Conservation (phyloP, 169 alveolate genomes). For the Amoebophrya sp. region DNA sequence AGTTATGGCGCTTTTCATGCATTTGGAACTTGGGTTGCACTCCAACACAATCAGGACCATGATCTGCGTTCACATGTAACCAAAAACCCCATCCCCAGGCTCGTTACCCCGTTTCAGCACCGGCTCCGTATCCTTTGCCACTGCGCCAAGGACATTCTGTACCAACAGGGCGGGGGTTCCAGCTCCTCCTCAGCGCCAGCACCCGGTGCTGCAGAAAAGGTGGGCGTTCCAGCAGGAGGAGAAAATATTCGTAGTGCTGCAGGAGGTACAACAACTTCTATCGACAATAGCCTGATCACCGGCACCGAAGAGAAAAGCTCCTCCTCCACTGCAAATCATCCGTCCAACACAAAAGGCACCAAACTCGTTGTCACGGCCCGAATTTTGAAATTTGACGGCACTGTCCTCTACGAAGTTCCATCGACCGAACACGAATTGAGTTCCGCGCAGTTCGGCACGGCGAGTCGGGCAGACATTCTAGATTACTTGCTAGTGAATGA, state of each 20-base stretch:
- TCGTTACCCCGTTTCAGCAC: conserved; percentile 3
- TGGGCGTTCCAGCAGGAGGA: not conserved
- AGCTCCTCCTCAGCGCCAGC: not conserved
- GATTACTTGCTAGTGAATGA: not conserved
- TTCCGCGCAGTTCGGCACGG: not conserved
- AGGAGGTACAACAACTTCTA: too few species aligned
- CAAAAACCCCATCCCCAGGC: not conserved
- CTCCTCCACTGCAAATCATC: too few species aligned
- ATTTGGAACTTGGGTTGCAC: too few species aligned
- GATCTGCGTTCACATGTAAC: too few species aligned
- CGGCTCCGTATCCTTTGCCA: not conserved
- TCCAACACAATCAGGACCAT: too few species aligned
- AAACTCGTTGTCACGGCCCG: not conserved
- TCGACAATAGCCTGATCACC: too few species aligned
- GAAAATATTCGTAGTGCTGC: too few species aligned
- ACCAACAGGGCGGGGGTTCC: not conserved
- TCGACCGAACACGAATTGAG: not conserved
- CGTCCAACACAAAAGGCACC: too few species aligned
- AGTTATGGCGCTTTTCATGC: too few species aligned
- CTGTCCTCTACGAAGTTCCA: not conserved
- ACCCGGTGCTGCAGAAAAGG: not conserved
- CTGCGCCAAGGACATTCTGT: conserved; percentile 11
- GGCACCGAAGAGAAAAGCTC: too few species aligned
- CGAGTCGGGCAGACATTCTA: not conserved
- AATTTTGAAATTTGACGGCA: not conserved